Percentiles rank a stretch among this genome's conserved stretches.
phyloP scores from a whole-genome alignment of 2,329 filamentous ascomycete species.

The Hirsutella rhossiliensis region DNA sequence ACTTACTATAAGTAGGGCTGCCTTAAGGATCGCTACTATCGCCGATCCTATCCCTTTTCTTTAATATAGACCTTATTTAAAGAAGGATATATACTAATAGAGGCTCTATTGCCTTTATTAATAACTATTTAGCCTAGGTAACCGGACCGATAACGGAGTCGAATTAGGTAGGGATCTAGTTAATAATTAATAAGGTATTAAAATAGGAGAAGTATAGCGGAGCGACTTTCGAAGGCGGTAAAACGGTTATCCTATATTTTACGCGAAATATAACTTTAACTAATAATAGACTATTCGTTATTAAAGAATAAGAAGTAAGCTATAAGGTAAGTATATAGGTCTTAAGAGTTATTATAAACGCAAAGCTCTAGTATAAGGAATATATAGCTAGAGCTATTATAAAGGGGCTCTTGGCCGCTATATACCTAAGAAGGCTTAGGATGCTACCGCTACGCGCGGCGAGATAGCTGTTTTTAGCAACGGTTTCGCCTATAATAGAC shows the following conservation, averaged over 20 bases:
- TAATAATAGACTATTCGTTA: not conserved
- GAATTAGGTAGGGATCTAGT: slow-evolving; percentile 9
- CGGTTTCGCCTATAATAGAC: not conserved
- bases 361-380: slow-evolving; percentile 1
- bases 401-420: slow-evolving; percentile 3
- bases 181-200: slow-evolving; percentile 10
- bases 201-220: slow-evolving; percentile 12
- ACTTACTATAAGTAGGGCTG: no score
- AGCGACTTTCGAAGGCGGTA: slow-evolving; percentile 12
- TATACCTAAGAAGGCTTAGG: slow-evolving; percentile 3
- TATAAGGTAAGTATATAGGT: slow-evolving; percentile 2
- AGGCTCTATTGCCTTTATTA: slow-evolving; percentile 4
- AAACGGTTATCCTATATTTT: slow-evolving; percentile 11
- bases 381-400: slow-evolving; percentile 1
- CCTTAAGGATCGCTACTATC: no score
- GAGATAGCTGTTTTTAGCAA: slow-evolving; percentile 1
- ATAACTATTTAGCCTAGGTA: slow-evolving; percentile 7
- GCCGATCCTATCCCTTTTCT: slow-evolving; percentile 13
- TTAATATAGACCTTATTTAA: slow-evolving; percentile 3
- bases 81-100: not conserved
- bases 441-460: slow-evolving; percentile 1
- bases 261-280: not conserved
- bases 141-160: slow-evolving; percentile 2
- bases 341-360: slow-evolving; percentile 10
- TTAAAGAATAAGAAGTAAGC: slow-evolving; percentile 1